These are phyloP conservation scores for Stephania japonica DNA, from an alignment of 164 flowering plant genomes.

Conservation along the genomic window DNA sequence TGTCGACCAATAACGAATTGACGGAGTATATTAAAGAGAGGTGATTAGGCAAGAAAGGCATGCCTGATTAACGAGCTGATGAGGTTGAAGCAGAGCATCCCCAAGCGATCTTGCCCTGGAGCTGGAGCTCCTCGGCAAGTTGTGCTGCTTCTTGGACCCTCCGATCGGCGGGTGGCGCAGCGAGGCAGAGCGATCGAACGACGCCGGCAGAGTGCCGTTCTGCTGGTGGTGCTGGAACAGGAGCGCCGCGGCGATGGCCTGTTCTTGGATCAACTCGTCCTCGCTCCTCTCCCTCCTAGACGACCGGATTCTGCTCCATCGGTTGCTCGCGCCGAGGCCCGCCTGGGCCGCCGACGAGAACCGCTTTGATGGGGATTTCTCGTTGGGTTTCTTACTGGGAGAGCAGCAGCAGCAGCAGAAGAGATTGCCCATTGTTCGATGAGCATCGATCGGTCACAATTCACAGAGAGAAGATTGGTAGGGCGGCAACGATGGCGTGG, in stretches of 20 bases:
- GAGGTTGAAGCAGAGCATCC: conserved; percentile 85
- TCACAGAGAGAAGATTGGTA: no score
- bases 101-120: conserved; percentile 67
- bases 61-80: conserved; percentile 86
- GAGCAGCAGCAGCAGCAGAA: conserved; percentile 44
- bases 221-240: conserved; percentile 45
- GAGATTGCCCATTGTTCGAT: conserved; percentile 58
- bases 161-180: conserved; percentile 40
- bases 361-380: conserved; percentile 28
- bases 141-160: conserved; percentile 35
- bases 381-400: conserved; percentile 24
- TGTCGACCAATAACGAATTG: no score
- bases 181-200: conserved; percentile 73
- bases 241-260: conserved; percentile 67
- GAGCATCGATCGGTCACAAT: no score
- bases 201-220: conserved; percentile 19
- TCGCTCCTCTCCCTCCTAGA: conserved; percentile 41
- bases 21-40: no score
- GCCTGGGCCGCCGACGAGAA: conserved; percentile 21
- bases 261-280: conserved; percentile 55
- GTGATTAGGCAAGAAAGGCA: not conserved
- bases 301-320: conserved; percentile 58
- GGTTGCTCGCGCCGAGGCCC: conserved; percentile 27
- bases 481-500: no score
- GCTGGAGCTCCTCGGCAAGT: conserved; percentile 79